Evolutionary conservation across 495 filamentous ascomycete genomes (phyloP).

Genomic region (Corynascus novoguineensis): DNA sequence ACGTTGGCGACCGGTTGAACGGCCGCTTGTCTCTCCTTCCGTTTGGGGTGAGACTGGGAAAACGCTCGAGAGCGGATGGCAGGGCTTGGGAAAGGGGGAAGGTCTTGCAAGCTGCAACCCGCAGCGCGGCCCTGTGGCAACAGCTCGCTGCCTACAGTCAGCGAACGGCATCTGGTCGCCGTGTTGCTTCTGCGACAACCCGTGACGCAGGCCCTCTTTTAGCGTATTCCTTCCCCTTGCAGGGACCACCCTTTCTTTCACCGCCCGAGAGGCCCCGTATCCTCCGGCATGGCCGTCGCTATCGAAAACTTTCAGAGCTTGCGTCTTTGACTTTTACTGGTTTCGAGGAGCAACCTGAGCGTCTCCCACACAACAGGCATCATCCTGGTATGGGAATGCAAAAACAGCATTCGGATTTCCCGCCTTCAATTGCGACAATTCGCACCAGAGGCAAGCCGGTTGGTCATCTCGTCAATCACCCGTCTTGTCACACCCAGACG

Average conservation of each 20-base stretch:
- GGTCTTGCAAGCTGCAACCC: not conserved
- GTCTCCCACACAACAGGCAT: not conserved
- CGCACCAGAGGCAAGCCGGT: not conserved
- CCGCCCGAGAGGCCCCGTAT: not conserved
- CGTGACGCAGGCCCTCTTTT: not conserved
- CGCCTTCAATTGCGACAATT: not conserved
- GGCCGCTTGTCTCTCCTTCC: not conserved
- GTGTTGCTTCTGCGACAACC: conserved; percentile 54
- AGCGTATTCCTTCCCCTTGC: conserved; percentile 31
- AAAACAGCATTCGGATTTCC: not conserved
- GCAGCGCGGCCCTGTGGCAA: not conserved
- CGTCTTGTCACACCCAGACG: not conserved
- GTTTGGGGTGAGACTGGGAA: not conserved
- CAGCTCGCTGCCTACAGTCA: not conserved
- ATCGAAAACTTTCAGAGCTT: no score
- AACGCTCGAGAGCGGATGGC: not conserved
- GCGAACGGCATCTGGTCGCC: conserved; percentile 53
- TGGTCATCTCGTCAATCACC: no score
- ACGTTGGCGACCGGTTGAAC: not conserved
- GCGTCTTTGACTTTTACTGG: no score
- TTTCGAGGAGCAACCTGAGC: no score
- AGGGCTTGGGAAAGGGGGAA: not conserved
- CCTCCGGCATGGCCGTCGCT: not conserved
- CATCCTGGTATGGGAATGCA: no score
- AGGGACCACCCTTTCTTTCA: not conserved